Conservation (phyloP, 2,329 filamentous ascomycete genomes). For the Penicillium vulpinum region DNA sequence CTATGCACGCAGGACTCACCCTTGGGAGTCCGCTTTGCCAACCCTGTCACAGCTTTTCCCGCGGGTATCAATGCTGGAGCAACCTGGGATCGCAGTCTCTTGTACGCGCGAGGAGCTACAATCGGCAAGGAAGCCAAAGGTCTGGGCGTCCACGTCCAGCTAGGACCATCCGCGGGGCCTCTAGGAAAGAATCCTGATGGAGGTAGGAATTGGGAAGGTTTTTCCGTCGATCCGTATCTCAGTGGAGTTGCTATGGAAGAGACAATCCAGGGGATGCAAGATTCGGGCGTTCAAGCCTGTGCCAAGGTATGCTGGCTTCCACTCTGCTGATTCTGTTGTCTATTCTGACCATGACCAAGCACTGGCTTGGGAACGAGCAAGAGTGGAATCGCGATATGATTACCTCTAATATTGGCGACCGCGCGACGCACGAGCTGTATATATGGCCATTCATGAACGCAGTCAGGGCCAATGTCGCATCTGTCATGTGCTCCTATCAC, state of each 20-base stretch:
- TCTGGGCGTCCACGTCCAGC: constrained; percentile 38
- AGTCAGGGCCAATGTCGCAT: constrained; percentile 63
- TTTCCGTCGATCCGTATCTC: constrained; percentile 47
- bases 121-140: constrained; percentile 54
- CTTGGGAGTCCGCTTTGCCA: constrained; percentile 43
- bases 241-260: constrained; percentile 45
- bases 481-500: constrained; percentile 52
- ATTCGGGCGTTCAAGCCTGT: constrained; percentile 46
- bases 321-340: constrained; percentile 35
- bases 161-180: constrained; percentile 45
- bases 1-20: constrained; percentile 36
- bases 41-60: constrained; percentile 46
- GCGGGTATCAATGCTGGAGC: constrained; percentile 46
- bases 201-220: constrained; percentile 44
- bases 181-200: constrained; percentile 38
- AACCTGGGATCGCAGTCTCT: constrained; percentile 56
- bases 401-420: constrained; percentile 65
- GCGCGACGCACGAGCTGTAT: constrained; percentile 74
- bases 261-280: constrained; percentile 57
- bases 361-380: constrained; percentile 66
- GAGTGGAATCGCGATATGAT: constrained; percentile 44
- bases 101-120: constrained; percentile 52
- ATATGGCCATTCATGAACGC: constrained; percentile 77
- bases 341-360: constrained; percentile 59
- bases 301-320: constrained; percentile 17